These are phyloP conservation scores for Globisporangium cylindrosporum DNA, from an alignment of 352 stramenopile genomes.

Conservation along the genomic window DNA sequence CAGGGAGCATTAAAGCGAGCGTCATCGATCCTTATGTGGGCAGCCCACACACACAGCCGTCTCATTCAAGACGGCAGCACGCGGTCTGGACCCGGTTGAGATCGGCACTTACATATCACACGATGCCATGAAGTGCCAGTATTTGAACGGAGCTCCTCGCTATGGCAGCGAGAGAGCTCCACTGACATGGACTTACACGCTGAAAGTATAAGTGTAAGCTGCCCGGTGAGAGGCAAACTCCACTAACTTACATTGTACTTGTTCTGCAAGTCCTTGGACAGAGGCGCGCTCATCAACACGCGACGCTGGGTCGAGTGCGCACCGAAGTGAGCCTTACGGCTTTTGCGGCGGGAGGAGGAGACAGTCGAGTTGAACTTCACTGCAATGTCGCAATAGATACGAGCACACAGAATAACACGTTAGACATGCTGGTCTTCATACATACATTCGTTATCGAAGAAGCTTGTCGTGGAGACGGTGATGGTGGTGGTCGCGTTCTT, in stretches of 20 bases:
- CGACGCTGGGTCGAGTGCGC: slow-evolving; percentile 95
- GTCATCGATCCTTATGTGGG: slow-evolving; percentile 7
- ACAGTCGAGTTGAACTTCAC: slow-evolving; percentile 95
- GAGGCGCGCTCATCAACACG: slow-evolving; percentile 96
- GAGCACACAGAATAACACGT: neutral
- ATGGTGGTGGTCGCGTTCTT: neutral
- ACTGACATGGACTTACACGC: slow-evolving; percentile 90
- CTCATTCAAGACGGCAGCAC: neutral
- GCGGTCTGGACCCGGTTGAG: neutral
- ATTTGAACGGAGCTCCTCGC: neutral
- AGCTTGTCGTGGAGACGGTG: neutral
- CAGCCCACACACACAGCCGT: neutral
- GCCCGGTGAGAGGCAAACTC: slow-evolving; percentile 11
- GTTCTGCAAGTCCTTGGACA: slow-evolving; percentile 99
- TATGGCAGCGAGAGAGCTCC: slow-evolving; percentile 7
- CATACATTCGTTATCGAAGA: neutral
- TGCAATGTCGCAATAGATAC: slow-evolving; percentile 22
- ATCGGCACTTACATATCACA: slow-evolving; percentile 79
- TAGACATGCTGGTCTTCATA: neutral
- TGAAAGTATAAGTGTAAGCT: slow-evolving; percentile 75
- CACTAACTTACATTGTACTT: slow-evolving; percentile 98
- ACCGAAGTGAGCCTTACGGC: slow-evolving; percentile 99
- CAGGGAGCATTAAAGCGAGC: neutral
- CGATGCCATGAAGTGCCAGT: slow-evolving; percentile 90
- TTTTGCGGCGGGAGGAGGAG: slow-evolving; percentile 96